Evolutionary conservation across 1,284 basidiomycete species (phyloP), one percentile per base, ranked within the genome.

Genomic region (Cutaneotrichosporon sp.): DNA sequence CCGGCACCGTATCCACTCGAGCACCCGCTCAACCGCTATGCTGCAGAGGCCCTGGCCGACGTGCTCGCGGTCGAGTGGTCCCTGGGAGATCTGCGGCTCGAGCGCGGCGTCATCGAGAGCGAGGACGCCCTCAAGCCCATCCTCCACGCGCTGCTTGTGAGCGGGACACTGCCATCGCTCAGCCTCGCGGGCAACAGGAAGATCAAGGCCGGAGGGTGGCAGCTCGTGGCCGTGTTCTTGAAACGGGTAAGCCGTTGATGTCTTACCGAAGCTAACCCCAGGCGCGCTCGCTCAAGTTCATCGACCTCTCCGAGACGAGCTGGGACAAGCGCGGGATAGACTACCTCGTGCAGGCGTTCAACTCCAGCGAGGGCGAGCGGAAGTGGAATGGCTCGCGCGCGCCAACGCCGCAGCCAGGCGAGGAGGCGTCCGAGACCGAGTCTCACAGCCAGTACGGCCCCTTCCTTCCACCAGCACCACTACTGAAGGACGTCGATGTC

Each of bases 41-140:
- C 86, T 0, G 89, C 91, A 0, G 87, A 89, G 27, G 87, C 92
- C 13, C 82, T 97, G 24, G 89, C 93, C 1, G 94, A 95, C 77
- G 86, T 95, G 13, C 87, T 97, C 63, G 87, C 87, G 9, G 88
- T 95, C 63, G 91, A 95, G 75, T 95, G 92, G 89, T 92, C 91
- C 0, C 81, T 95, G 22, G 83, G 87, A 38, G 92, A 91, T 69
- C 79, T 95, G 25, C 87, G 89, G 0, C 84, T 95, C 61, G 87
- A 90, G 59, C 87, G 67, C 13, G 92, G 79, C 88, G 89, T 76
- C 85, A 88, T 78, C 77, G 95, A 79, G 47, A 88, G 90, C 62
- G 91, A 95, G 56, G 83, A 85, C 60, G 91, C 85, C 49, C 77
- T 98, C 59, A 97, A 97, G 80, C 91, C 91, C 0, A 87, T 98